Evolutionary conservation across 2,329 filamentous ascomycete species (phyloP), one percentile per base, ranked within the genome.

Genomic region (Colletotrichum sp.): DNA sequence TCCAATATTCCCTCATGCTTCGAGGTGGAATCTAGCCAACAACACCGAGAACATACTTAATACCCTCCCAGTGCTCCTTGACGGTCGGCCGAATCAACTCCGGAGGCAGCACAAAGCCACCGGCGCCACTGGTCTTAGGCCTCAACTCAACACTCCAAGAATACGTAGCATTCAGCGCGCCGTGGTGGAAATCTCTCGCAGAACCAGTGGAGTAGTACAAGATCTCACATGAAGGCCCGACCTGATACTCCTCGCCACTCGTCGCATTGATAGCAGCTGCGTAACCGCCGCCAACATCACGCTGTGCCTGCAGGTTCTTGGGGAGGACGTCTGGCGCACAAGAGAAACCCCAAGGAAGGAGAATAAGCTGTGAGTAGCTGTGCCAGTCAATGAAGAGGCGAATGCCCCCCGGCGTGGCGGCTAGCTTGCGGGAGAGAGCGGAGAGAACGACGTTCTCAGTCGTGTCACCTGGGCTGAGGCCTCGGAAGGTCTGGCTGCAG

Each of bases 361-460:
- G 84, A 71, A 91, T 87, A 68, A 87, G 85, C 78, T 92, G 90
- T 16, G 86, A 85, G 83, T 92, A 92, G 27, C 88, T 88, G 81
- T 92, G 91, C 82, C 90, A 89, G 82, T 93, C 91, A 80, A 92
- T 88, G 83, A 89, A 93, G 15, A 91, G 83, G 71, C 89, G 87
- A 69, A 91, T 85, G 4, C 88, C 88, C 65, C 87, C 85, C 5
- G 77, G 36, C 19, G 81, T 81, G 3, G 81, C 80, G 5, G 85
- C 83, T 28, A 92, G 80, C 52, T 82, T 79, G 64, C 86, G 84
- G 25, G 90, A 83, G 61, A 88, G 88, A 7, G 85, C 84, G 34
- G 86, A 86, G 44, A 92, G 83, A 6, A 82, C 87, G 71, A 85
- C 85, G 76, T 85, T 88, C 80, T 91, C 88, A 22, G 87, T 85